Evolutionary conservation across 2,329 filamentous ascomycete genomes (phyloP).

Genomic region (Aphanocladium album): DNA sequence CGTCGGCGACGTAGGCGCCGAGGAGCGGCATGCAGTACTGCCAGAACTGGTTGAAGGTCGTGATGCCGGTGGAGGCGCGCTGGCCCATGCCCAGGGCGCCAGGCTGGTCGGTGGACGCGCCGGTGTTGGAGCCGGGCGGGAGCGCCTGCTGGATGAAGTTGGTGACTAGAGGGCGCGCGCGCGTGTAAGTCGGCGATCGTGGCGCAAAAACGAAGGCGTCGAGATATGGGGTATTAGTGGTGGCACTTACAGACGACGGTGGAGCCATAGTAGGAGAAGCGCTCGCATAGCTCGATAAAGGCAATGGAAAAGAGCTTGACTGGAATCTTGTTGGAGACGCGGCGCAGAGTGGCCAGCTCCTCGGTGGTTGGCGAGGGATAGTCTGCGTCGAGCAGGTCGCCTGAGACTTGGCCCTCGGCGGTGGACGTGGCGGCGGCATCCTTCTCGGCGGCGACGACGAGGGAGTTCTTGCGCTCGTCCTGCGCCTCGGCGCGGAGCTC

Average conservation of each 20-base stretch:
- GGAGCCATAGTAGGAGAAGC: slow-evolving; percentile 68
- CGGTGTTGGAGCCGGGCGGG: slow-evolving; percentile 49
- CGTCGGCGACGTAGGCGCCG: slow-evolving; percentile 45
- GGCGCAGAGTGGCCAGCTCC: slow-evolving; percentile 47
- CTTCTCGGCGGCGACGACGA: neutral
- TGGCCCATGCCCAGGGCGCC: slow-evolving; percentile 56
- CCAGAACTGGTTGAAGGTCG: slow-evolving; percentile 53
- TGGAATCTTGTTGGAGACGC: slow-evolving; percentile 54
- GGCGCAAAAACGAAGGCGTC: neutral
- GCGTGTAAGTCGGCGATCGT: neutral
- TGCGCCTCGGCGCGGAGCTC: slow-evolving; percentile 13
- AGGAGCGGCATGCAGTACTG: slow-evolving; percentile 55
- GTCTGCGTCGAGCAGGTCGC: neutral
- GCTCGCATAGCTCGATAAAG: slow-evolving; percentile 65
- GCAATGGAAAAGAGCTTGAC: slow-evolving; percentile 58
- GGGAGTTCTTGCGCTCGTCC: slow-evolving; percentile 15
- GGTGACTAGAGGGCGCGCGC: too few relatives aligned
- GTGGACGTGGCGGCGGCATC: slow-evolving; percentile 19
- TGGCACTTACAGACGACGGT: slow-evolving; percentile 55
- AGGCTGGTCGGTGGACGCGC: slow-evolving; percentile 39
- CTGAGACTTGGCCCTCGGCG: slow-evolving; percentile 12
- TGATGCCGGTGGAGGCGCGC: slow-evolving; percentile 42
- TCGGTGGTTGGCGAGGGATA: slow-evolving; percentile 40
- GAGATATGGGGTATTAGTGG: too few relatives aligned
- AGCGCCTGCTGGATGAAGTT: slow-evolving; percentile 60